Percentiles rank a stretch among this genome's conserved stretches.
Conservation (phyloP, 805 yeast species). For the Diddensiella transvaalensis region DNA sequence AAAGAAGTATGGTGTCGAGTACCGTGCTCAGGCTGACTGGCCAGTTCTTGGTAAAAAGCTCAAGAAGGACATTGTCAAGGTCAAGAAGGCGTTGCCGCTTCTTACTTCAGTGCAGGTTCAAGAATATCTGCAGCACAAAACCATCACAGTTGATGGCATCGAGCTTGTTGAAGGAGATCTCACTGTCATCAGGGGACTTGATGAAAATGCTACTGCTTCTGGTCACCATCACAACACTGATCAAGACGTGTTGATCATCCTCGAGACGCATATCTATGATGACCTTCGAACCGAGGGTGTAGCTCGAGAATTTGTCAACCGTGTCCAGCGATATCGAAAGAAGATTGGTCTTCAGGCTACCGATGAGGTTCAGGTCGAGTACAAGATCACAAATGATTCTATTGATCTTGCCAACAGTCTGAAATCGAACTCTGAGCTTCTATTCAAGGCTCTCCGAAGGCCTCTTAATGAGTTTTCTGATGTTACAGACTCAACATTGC, state of each 20-base stretch:
- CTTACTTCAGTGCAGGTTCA: conserved; percentile 82
- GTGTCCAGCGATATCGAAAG: conserved; percentile 96
- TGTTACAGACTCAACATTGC: conserved; percentile 43
- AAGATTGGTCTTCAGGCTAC: conserved; percentile 92
- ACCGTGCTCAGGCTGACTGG: conserved; percentile 98
- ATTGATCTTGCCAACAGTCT: conserved; percentile 52
- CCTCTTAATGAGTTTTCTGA: conserved; percentile 49
- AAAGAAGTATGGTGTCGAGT: conserved; percentile 84
- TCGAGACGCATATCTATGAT: conserved; percentile 83
- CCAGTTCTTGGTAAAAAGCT: conserved; percentile 96
- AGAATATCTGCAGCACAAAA: conserved; percentile 64
- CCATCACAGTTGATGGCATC: conserved; percentile 83
- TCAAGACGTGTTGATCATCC: conserved; percentile 81
- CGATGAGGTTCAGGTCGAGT: conserved; percentile 89
- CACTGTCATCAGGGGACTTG: conserved; percentile 84
- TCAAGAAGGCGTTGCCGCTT: conserved; percentile 86
- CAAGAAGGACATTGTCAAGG: conserved; percentile 89
- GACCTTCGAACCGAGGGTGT: conserved; percentile 91
- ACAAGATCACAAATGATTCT: conserved; percentile 55
- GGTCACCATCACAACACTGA: conserved; percentile 89
- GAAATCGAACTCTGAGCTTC: conserved; percentile 58
- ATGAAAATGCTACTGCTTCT: conserved; percentile 50
- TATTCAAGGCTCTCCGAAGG: conserved; percentile 72
- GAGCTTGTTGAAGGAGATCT: conserved; percentile 83
- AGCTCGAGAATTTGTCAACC: conserved; percentile 94